A percentile compares a stretch with the other conserved stretches of the same genome.
Evolutionary conservation across 2,329 filamentous ascomycete species (phyloP).

Genomic region (Saccharata proteae): DNA sequence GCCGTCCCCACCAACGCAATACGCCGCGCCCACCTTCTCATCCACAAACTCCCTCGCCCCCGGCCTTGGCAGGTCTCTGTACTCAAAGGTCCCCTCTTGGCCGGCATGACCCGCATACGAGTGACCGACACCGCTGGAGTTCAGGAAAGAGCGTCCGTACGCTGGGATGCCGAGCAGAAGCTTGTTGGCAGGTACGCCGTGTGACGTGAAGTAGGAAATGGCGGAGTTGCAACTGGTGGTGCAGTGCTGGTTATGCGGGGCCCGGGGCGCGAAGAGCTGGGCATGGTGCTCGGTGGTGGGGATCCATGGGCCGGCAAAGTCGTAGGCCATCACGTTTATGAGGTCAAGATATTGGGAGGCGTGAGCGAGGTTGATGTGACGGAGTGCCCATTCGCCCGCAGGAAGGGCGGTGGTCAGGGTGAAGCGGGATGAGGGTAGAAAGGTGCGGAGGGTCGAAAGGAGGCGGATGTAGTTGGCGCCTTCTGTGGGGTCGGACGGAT

Average conservation of each 20-base stretch:
- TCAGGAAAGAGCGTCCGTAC: slow-evolving; percentile 62
- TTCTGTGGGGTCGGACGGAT: slow-evolving; percentile 53
- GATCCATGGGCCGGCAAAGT: slow-evolving; percentile 64
- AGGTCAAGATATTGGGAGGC: slow-evolving; percentile 58
- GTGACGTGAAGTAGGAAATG: slow-evolving; percentile 51
- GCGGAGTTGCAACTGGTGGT: slow-evolving; percentile 50
- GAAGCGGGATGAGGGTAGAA: slow-evolving; percentile 57
- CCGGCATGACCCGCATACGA: slow-evolving; percentile 41
- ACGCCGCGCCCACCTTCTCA: slow-evolving; percentile 54
- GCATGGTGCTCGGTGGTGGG: slow-evolving; percentile 59
- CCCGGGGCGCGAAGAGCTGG: slow-evolving; percentile 52
- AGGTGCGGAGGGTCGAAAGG: slow-evolving; percentile 51
- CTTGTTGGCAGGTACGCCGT: slow-evolving; percentile 57
- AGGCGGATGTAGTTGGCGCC: slow-evolving; percentile 60
- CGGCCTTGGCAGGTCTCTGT: slow-evolving; percentile 52
- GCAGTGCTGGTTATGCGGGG: slow-evolving; percentile 43
- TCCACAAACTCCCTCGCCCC: slow-evolving; percentile 56
- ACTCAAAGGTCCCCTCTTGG: slow-evolving; percentile 61
- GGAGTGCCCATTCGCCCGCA: slow-evolving; percentile 51
- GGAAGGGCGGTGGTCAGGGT: slow-evolving; percentile 62
- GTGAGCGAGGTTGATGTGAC: slow-evolving; percentile 53
- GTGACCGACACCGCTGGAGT: slow-evolving; percentile 53
- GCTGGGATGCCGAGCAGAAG: slow-evolving; percentile 65
- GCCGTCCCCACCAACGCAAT: slow-evolving; percentile 59
- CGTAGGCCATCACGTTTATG: slow-evolving; percentile 70